phyloP scores from a whole-genome alignment of 1,284 basidiomycete species.

The Malassezia globosa region DNA sequence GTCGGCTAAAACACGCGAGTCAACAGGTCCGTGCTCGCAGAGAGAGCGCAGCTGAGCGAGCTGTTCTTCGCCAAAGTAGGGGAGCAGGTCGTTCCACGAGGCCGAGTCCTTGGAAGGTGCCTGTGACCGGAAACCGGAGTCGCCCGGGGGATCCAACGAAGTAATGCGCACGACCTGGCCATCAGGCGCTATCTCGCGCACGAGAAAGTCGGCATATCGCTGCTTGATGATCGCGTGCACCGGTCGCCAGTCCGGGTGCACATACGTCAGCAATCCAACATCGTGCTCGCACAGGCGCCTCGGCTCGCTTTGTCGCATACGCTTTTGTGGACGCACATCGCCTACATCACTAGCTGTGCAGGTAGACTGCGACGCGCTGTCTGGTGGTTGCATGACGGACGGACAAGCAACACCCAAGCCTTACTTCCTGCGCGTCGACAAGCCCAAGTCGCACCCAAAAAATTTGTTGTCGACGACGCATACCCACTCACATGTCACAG shows the following conservation, averaged over 20 bases:
- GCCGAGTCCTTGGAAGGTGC: neutral
- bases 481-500: no score
- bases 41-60: slow-evolving; percentile 11
- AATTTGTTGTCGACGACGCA: no score
- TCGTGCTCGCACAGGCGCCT: slow-evolving; percentile 4
- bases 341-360: no score
- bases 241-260: slow-evolving; percentile 23
- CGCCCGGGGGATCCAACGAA: slow-evolving; percentile 23
- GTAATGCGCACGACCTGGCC: slow-evolving; percentile 24
- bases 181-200: slow-evolving; percentile 25
- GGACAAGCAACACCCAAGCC: no score
- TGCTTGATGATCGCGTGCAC: slow-evolving; percentile 43
- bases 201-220: slow-evolving; percentile 39
- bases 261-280: slow-evolving; percentile 31
- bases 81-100: slow-evolving; percentile 11
- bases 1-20: slow-evolving; percentile 61
- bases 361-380: no score
- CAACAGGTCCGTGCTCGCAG: slow-evolving; percentile 20
- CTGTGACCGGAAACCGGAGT: neutral
- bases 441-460: no score
- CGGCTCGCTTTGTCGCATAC: no score
- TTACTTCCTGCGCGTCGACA: no score
- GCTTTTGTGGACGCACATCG: no score
- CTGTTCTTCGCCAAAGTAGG: slow-evolving; percentile 18
- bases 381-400: no score